A percentile compares a stretch with the other conserved stretches of the same genome.
phyloP scores from a whole-genome alignment of 208 protist genomes.

The Acanthamoeba triangularis region DNA sequence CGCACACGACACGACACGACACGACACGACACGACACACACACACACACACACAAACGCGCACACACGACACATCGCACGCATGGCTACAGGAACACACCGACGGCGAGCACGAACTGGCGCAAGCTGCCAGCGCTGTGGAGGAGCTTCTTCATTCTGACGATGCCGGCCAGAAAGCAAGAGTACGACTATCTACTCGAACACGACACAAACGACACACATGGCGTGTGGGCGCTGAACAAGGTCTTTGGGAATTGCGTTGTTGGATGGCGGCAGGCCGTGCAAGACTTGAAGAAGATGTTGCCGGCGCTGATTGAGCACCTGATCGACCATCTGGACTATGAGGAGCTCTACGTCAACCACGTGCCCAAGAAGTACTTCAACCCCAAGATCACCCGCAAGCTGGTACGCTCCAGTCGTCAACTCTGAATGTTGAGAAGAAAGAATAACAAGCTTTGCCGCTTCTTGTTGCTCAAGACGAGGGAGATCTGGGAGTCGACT shows the following conservation, averaged over 20 bases:
- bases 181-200: neutral
- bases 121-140: neutral
- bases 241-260: no score
- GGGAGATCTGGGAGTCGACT: constrained; percentile 7
- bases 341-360: constrained; percentile 55
- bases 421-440: no score
- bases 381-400: constrained; percentile 24
- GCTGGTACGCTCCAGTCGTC: neutral
- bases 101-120: neutral
- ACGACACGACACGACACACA: neutral
- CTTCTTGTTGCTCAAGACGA: neutral
- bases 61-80: no score
- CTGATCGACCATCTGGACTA: constrained; percentile 66
- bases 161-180: neutral
- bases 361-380: constrained; percentile 59
- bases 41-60: no score
- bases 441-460: neutral
- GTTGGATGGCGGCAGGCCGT: neutral
- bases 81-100: neutral
- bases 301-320: neutral
- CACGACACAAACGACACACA: neutral
- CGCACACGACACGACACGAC: neutral
- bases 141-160: neutral
- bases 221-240: neutral
- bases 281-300: neutral